Evolutionary conservation across 257 asterid genomes (phyloP), one percentile per base, ranked within the genome.

Genomic region (Plantago major): DNA sequence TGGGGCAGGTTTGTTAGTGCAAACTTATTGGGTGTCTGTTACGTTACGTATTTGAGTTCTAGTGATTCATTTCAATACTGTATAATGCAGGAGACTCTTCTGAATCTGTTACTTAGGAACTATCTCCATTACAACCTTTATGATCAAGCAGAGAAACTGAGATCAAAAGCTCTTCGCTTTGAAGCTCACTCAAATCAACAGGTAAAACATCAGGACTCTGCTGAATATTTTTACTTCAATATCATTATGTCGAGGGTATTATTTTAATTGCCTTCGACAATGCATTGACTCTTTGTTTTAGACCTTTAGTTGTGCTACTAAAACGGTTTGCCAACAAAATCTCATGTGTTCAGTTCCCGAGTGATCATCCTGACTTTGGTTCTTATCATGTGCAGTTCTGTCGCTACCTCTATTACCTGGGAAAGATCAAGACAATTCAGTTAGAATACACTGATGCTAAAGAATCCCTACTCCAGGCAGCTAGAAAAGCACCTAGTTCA

Each of bases 161-260:
- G 95, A 63, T 81, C 94, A n/a, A 87, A 84, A 74, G 94, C 94
- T 48, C 90, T 88, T 55, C 94, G 86, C 42, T 77, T 80, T 62
- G 89, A 84, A 74, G 90, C 94, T 64, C 94, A 82, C 74, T 87
- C 95, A 42, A 84, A 84, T 66, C 90, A 82, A 75, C 95, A 87
- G 87, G 95, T 68, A 72, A 64, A 51, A 70, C 42, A 52, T 69
- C 46, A 40, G 17, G 63, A 55, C 55, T 5, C 3, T 30, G 37
- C n/a, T n/a, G n/a, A n/a, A n/a, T n/a, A n/a, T n/a, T n/a, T n/a
- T n/a, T n/a, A n/a, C n/a, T n/a, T n/a, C n/a, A n/a, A n/a, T n/a
- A n/a, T n/a, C n/a, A n/a, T n/a, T n/a, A n/a, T n/a, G n/a, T n/a
- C n/a, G n/a, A n/a, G n/a, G n/a, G 7, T 43, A 18, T 15, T 42